These are phyloP conservation scores for Tritrichomonas musculus DNA, from an alignment of 208 protist genomes.

Conservation along the genomic window DNA sequence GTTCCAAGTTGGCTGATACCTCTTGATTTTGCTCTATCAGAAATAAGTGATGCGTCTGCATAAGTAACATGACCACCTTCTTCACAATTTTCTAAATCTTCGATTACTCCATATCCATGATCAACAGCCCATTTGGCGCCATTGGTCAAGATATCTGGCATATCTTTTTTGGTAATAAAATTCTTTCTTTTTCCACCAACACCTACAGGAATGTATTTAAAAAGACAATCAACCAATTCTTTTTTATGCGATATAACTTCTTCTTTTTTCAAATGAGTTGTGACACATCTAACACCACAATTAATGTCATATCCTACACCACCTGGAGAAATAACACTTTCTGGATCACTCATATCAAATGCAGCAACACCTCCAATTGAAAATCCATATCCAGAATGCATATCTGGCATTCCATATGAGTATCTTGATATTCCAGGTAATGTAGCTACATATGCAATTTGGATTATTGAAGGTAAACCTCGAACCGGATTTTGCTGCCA, in stretches of 20 bases:
- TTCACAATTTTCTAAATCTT: constrained; percentile 73
- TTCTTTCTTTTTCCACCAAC: not conserved
- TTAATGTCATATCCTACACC: constrained; percentile 71
- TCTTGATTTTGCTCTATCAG: constrained; percentile 63
- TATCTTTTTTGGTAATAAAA: constrained; percentile 34
- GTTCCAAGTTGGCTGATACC: constrained; percentile 61
- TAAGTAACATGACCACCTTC: constrained; percentile 61
- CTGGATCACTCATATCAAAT: constrained; percentile 64
- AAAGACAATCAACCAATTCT: not conserved
- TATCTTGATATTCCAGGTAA: constrained; percentile 68
- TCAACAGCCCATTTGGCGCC: constrained; percentile 71
- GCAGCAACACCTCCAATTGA: too few relatives aligned
- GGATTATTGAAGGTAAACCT: constrained; percentile 65
- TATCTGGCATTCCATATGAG: constrained; percentile 68
- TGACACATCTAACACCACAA: constrained; percentile 63
- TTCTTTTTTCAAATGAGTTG: constrained; percentile 64
- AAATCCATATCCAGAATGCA: too few relatives aligned
- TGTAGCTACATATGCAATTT: constrained; percentile 70
- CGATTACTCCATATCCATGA: constrained; percentile 66
- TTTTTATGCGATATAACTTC: constrained; percentile 41
- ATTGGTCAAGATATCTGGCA: constrained; percentile 61
- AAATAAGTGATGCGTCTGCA: constrained; percentile 61
- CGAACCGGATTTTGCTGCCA: constrained; percentile 36
- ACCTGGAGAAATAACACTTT: constrained; percentile 69
- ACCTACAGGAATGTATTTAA: not conserved